phyloP scores from a whole-genome alignment of 495 filamentous ascomycete species.

The Staphylotrichum longicolle region DNA sequence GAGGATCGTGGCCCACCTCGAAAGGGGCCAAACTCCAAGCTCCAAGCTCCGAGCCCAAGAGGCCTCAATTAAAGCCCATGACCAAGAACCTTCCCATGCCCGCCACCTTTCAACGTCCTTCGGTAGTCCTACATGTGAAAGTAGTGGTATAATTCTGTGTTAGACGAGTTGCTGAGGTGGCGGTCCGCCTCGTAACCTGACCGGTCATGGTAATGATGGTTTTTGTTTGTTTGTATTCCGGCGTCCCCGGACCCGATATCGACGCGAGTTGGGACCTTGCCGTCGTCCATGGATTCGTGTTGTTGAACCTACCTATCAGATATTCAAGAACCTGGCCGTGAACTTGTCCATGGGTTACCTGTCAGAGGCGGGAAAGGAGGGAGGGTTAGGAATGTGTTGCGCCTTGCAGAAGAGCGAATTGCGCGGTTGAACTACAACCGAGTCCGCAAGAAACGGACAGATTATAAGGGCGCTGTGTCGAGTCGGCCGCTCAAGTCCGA shows the following conservation, averaged over 20 bases:
- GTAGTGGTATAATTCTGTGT: conserved; percentile 5
- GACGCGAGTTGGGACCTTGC: not conserved
- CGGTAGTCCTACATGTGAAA: conserved; percentile 7
- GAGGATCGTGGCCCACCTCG: not conserved
- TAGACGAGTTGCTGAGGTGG: not conserved
- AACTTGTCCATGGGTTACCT: conserved; percentile 17
- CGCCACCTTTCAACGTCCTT: not conserved
- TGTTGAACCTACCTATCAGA: conserved; percentile 8
- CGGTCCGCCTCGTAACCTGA: not conserved
- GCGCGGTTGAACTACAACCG: conserved; percentile 33
- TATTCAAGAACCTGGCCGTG: not conserved
- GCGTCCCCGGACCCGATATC: not conserved
- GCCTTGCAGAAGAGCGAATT: too few species aligned
- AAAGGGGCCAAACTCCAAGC: not conserved
- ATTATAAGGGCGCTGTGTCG: conserved; percentile 9
- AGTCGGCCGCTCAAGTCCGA: conserved; percentile 41
- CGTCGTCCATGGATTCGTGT: not conserved
- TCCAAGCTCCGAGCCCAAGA: not conserved
- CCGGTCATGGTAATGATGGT: not conserved
- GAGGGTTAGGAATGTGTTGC: not conserved
- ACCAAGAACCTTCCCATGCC: conserved; percentile 1
- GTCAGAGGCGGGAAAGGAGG: conserved; percentile 7
- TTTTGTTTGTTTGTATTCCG: not conserved
- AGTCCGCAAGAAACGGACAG: not conserved
- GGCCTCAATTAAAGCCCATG: not conserved